Evolutionary conservation across 2,329 filamentous ascomycete genomes (phyloP).

Genomic region (Paraphaeosphaeria minitans): DNA sequence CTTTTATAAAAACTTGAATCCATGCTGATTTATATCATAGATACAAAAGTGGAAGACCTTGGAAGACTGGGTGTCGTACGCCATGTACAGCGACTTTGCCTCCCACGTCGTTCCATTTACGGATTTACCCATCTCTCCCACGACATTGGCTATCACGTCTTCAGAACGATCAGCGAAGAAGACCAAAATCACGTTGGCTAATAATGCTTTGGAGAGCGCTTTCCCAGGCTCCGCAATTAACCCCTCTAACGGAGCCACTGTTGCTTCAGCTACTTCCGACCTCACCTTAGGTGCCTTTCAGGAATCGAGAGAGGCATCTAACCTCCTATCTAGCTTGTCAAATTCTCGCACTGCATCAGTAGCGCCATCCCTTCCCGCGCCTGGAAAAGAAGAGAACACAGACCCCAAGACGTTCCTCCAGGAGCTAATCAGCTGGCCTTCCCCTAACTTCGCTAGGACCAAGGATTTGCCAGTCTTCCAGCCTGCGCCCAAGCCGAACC

Average conservation of each 20-base stretch:
- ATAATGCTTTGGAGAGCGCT: background rate
- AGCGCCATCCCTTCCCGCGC: background rate
- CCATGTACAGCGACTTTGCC: background rate
- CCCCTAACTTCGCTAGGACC: too few species aligned
- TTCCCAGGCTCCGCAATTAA: background rate
- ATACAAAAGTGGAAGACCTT: background rate
- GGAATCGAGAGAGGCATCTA: background rate
- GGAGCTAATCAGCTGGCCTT: background rate
- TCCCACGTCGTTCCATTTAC: conserved; percentile 1
- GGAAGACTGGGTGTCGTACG: conserved; percentile 5
- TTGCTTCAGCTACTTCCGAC: background rate
- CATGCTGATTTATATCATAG: background rate
- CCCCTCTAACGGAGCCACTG: background rate
- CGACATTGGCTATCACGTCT: background rate
- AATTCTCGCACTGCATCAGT: background rate
- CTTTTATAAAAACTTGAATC: too few species aligned
- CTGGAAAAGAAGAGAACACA: too few species aligned
- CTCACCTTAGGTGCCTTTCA: too few species aligned
- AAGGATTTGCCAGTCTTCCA: background rate
- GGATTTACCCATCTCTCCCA: conserved; percentile 2
- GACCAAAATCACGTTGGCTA: background rate
- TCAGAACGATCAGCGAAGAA: conserved; percentile 2
- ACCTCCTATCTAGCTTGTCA: background rate
- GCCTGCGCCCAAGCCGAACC: background rate
- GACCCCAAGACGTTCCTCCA: background rate